Evolutionary conservation across 352 stramenopile species (phyloP).

Genomic region (Halophytophthora polymorphica): DNA sequence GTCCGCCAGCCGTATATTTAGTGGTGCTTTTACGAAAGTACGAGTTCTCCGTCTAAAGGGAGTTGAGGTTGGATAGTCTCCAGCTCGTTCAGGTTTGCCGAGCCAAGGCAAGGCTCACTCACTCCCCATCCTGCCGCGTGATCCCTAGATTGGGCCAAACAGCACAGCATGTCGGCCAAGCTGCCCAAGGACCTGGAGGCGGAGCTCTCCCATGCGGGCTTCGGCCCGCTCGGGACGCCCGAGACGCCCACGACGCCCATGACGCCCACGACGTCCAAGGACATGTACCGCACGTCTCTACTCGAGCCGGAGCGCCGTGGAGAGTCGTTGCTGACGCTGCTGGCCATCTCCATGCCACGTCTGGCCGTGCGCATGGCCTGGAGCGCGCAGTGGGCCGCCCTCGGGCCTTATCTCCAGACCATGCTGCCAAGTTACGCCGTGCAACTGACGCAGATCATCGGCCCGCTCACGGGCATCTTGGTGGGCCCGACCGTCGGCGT

Average conservation of each 20-base stretch:
- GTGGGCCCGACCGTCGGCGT: slow-evolving; percentile 50
- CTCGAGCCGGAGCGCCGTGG: slow-evolving; percentile 4
- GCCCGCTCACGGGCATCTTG: slow-evolving; percentile 45
- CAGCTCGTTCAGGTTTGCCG: too few species aligned
- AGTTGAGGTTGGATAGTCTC: too few species aligned
- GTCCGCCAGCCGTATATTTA: too few species aligned
- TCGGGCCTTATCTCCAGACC: slow-evolving; percentile 53
- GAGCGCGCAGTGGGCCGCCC: slow-evolving; percentile 51
- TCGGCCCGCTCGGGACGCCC: slow-evolving; percentile 20
- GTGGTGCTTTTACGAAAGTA: too few species aligned
- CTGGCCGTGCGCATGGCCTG: slow-evolving; percentile 64
- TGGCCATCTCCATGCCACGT: slow-evolving; percentile 49
- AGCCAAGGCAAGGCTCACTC: too few species aligned
- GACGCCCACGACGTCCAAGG: slow-evolving; percentile 18
- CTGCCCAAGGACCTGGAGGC: slow-evolving; percentile 10
- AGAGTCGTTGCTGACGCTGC: slow-evolving; percentile 29
- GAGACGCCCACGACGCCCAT: slow-evolving; percentile 19
- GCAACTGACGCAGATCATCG: slow-evolving; percentile 52
- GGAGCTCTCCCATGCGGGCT: slow-evolving; percentile 11
- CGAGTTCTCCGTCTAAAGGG: too few species aligned
- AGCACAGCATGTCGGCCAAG: slow-evolving; percentile 10
- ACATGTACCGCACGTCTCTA: slow-evolving; percentile 25
- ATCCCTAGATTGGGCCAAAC: not conserved
- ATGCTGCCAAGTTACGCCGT: slow-evolving; percentile 45
- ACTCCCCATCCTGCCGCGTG: too few species aligned